Percentiles rank a stretch among this genome's conserved stretches.
These are phyloP conservation scores for Phytophthora ramorum DNA, from an alignment of 352 stramenopile genomes.

Conservation along the genomic window DNA sequence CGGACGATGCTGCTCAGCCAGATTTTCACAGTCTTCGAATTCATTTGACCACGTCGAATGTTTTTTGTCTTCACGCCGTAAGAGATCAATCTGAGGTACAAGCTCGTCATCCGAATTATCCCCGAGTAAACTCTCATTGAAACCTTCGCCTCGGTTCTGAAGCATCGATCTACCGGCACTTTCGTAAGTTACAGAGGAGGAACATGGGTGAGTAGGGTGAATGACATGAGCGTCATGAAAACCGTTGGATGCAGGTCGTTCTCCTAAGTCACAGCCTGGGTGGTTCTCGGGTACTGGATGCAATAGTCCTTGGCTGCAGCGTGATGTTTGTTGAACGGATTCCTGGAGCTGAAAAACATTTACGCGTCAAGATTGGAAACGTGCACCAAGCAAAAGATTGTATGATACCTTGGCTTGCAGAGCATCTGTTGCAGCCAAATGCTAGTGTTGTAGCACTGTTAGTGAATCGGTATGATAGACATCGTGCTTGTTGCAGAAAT, in stretches of 20 bases:
- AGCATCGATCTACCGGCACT: background rate
- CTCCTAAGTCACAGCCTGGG: background rate
- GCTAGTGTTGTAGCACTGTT: slow-evolving; percentile 9
- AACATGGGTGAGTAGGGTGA: background rate
- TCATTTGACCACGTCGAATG: background rate
- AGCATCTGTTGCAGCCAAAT: slow-evolving; percentile 12
- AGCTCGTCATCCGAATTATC: background rate
- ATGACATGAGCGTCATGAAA: background rate
- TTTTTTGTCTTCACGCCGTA: background rate
- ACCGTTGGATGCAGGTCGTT: background rate
- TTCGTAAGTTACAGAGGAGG: background rate
- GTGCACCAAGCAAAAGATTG: background rate
- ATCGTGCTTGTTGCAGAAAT: background rate
- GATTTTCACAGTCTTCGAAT: background rate
- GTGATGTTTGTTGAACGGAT: background rate
- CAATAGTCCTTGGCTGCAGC: background rate
- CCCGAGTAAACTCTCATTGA: background rate
- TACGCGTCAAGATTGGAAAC: background rate
- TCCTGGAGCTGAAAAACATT: slow-evolving; percentile 6
- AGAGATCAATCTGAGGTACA: background rate
- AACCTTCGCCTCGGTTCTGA: background rate
- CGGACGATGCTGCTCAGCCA: background rate
- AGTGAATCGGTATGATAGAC: background rate
- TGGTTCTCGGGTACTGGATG: background rate
- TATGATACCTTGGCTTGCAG: slow-evolving; percentile 19